Conservation (phyloP, 768 basidiomycete species). For the Boletus rex-veris region DNA sequence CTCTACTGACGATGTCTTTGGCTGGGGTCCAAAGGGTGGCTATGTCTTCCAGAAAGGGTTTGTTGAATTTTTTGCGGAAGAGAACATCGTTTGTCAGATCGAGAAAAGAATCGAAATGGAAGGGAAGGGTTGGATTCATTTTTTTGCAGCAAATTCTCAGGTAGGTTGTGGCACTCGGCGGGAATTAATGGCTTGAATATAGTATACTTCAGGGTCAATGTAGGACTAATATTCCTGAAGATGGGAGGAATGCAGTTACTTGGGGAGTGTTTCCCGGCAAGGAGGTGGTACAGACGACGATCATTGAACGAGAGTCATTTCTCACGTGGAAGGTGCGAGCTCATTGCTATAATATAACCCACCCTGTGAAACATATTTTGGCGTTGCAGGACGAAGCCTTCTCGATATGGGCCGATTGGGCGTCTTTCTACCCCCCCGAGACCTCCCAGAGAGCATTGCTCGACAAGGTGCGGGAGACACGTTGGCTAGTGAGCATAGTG, state of each 20-base stretch:
- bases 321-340: constrained; percentile 87
- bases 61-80: constrained; percentile 90
- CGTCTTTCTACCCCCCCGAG: constrained; percentile 73
- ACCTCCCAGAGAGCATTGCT: constrained; percentile 74
- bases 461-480: constrained; percentile 61
- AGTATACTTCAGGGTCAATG: constrained; percentile 59
- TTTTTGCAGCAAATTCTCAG: constrained; percentile 77
- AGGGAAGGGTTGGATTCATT: constrained; percentile 70
- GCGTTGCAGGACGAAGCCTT: constrained; percentile 85
- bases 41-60: constrained; percentile 98
- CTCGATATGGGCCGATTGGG: constrained; percentile 94
- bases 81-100: constrained; percentile 54
- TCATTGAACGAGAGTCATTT: constrained; percentile 94
- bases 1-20: constrained; percentile 75
- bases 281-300: constrained; percentile 93
- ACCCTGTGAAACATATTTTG: constrained; percentile 3
- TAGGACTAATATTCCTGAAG: constrained; percentile 73
- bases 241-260: constrained; percentile 89
- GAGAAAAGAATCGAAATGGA: constrained; percentile 51
- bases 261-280: constrained; percentile 99
- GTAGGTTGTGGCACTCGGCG: constrained; percentile 38
- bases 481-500: constrained; percentile 90
- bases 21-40: constrained; percentile 91
- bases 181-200: neutral
- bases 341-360: neutral